These are phyloP conservation scores for Spiraea crenata DNA, from an alignment of 331 rosid genomes.

Conservation along the genomic window DNA sequence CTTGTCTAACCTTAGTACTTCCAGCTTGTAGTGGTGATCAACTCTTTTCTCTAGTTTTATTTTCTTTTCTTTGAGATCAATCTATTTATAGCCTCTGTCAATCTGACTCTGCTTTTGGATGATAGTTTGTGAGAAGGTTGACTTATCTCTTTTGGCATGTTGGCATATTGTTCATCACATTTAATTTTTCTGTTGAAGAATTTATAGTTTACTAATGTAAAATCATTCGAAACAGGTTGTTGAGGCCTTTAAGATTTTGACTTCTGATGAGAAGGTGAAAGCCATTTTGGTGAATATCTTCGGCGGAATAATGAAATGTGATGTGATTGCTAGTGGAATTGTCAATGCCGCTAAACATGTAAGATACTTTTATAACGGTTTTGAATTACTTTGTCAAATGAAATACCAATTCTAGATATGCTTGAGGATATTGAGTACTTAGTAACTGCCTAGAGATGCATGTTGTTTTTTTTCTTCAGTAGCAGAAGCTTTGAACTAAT, in stretches of 20 bases:
- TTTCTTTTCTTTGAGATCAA: background rate
- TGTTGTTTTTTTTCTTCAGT: background rate
- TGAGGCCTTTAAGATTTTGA: constrained; percentile 96
- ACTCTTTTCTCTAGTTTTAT: constrained; percentile 1
- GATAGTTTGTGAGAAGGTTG: background rate
- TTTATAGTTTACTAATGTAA: constrained; percentile 6
- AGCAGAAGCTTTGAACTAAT: background rate
- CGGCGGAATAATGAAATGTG: constrained; percentile 90
- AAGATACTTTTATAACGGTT: constrained; percentile 5
- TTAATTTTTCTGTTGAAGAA: background rate
- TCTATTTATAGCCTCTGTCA: background rate
- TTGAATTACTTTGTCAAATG: background rate
- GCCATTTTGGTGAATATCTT: constrained; percentile 73
- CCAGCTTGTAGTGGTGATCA: background rate
- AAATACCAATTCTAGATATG: background rate
- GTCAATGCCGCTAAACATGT: constrained; percentile 70
- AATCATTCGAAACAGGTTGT: constrained; percentile 61
- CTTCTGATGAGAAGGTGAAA: constrained; percentile 94
- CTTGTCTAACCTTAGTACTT: constrained; percentile 5
- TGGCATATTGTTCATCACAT: background rate
- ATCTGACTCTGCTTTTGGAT: background rate
- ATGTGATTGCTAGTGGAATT: constrained; percentile 62
- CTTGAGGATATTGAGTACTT: background rate
- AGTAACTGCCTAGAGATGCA: background rate
- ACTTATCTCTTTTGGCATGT: background rate